Evolutionary conservation across 441 rosid species (phyloP).

Genomic region (Breynia disticha): DNA sequence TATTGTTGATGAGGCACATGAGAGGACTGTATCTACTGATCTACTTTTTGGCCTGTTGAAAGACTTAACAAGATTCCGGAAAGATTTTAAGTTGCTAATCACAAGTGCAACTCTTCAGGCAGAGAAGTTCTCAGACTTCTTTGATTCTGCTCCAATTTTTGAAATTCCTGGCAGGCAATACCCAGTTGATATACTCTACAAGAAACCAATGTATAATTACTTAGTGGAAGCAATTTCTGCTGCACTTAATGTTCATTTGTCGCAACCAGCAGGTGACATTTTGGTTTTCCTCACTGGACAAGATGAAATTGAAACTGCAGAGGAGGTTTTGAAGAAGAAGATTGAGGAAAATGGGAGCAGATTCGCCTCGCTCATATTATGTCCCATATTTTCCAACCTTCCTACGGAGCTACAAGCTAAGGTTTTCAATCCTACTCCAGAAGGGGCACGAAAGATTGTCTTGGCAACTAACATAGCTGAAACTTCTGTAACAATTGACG

Average conservation of each 20-base stretch:
- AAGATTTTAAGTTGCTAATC: slow-evolving; percentile 64
- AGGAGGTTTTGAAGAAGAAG: slow-evolving; percentile 54
- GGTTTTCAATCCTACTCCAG: slow-evolving; percentile 72
- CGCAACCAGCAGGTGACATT: slow-evolving; percentile 61
- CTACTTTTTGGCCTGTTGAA: slow-evolving; percentile 67
- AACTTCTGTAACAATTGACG: slow-evolving; percentile 72
- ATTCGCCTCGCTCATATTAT: slow-evolving; percentile 56
- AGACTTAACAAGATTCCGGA: slow-evolving; percentile 58
- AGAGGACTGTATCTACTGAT: slow-evolving; percentile 73
- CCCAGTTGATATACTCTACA: slow-evolving; percentile 67
- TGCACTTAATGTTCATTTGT: slow-evolving; percentile 56
- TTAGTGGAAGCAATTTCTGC: slow-evolving; percentile 67
- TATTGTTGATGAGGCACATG: slow-evolving; percentile 83
- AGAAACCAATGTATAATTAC: slow-evolving; percentile 63
- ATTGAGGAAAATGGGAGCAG: slow-evolving; percentile 54
- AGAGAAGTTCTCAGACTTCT: slow-evolving; percentile 67
- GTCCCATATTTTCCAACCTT: slow-evolving; percentile 68
- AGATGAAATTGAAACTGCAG: slow-evolving; percentile 72
- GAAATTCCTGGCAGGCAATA: slow-evolving; percentile 67
- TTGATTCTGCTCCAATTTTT: slow-evolving; percentile 65
- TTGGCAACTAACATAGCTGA: slow-evolving; percentile 78
- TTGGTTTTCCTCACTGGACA: slow-evolving; percentile 70
- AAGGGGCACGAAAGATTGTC: slow-evolving; percentile 71
- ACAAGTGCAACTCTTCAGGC: slow-evolving; percentile 85
- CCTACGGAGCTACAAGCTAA: slow-evolving; percentile 75